Conservation (phyloP, 345 rosid species). For the Moricandia moricandioides region DNA sequence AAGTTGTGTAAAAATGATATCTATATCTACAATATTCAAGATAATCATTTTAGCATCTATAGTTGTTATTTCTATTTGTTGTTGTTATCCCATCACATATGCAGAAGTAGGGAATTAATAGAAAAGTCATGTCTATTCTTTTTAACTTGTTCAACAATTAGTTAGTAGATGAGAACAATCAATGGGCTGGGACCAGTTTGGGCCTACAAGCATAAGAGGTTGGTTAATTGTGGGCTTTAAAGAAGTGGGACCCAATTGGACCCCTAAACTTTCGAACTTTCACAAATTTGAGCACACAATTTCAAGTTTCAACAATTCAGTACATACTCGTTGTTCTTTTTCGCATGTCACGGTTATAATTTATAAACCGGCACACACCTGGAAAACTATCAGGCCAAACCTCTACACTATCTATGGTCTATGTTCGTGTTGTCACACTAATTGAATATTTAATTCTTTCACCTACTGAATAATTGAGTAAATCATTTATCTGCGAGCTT, state of each 20-base stretch:
- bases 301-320: constrained; percentile 9
- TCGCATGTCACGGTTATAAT: constrained; percentile 18
- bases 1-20: neutral
- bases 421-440: constrained; percentile 3
- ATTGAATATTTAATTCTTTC: neutral
- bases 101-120: neutral
- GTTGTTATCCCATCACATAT: neutral
- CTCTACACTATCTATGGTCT: constrained; percentile 10
- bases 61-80: neutral
- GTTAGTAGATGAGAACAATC: constrained; percentile 31
- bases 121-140: constrained; percentile 2
- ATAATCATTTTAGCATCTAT: neutral
- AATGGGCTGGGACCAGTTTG: constrained; percentile 33
- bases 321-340: constrained; percentile 3
- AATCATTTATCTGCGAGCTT: neutral
- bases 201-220: constrained; percentile 20
- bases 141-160: neutral
- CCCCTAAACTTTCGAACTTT: neutral
- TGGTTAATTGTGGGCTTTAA: constrained; percentile 29
- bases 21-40: neutral
- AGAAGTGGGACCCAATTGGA: constrained; percentile 12
- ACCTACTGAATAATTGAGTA: neutral
- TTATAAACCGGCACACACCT: neutral
- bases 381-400: constrained; percentile 7
- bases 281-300: constrained; percentile 18